Evolutionary conservation across 164 flowering plant genomes (phyloP), one percentile per base, ranked within the genome.

Genomic region (Dillenia turbinata): DNA sequence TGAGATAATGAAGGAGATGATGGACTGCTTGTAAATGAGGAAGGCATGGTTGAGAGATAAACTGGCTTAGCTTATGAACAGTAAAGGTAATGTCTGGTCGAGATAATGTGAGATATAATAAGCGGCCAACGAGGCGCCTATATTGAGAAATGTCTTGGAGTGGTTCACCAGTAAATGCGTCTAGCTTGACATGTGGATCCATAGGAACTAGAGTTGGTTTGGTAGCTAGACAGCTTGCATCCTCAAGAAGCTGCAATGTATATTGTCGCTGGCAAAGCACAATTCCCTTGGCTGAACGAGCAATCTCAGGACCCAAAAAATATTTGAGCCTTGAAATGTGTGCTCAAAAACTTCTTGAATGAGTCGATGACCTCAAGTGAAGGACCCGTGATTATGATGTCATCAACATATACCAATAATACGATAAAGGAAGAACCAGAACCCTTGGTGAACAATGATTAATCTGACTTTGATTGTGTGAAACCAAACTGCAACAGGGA

Each of bases 401-500:
- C 60, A 64, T 64, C 60, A 26, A 64, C 67, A 64, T 56, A 64
- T 0, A 64, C 60, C 26, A 63, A 13, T 12, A 46, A 55, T 63
- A 26, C 52, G 11, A 43, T 9, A 57, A 57, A 57, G 17, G 52
- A 46, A 15, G 52, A 46, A 54, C 44, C 12, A 13, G 10, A 24
- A 9, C 66, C 19, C 12, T 54, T 47, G 33, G 48, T 56, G 24
- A 64, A 64, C 14, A 64, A 49, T n/a, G 60, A 56, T 12, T 47
- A 64, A 49, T 64, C 54, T 4, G 26, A 33, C n/a, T 56, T 26
- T 3, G 60, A 64, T 15, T 65, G 43, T 1, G 9, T 7, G 14
- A 56, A 57, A 3, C 56, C 56, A 57, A 49, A 40, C 15, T 43
- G 12, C 8, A 56, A 10, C 16, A 58, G 15, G 13, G 55, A 16